A percentile compares a stretch with the other conserved stretches of the same genome.
phyloP scores from a whole-genome alignment of 116 monocot genomes.

The Phalaenopsis hybrid region DNA sequence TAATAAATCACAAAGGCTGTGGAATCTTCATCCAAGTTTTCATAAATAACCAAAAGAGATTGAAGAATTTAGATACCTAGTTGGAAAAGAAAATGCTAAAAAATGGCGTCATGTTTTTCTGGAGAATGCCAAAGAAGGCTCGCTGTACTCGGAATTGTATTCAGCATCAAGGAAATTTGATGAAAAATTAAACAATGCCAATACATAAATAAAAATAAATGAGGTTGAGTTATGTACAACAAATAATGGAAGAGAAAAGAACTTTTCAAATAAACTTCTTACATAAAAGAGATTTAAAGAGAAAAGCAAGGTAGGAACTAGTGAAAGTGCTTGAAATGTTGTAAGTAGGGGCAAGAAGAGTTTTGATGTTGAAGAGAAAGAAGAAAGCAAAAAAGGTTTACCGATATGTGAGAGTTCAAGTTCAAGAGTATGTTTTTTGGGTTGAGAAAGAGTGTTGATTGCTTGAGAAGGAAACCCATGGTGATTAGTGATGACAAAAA shows the following conservation, averaged over 20 bases:
- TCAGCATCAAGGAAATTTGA: background rate
- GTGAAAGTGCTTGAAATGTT: background rate
- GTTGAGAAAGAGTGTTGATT: constrained; percentile 31
- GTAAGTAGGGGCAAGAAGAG: constrained; percentile 17
- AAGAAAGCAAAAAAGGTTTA: constrained; percentile 24
- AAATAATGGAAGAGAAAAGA: too few species aligned
- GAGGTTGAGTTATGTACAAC: background rate
- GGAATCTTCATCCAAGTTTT: background rate
- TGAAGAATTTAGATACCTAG: constrained; percentile 28
- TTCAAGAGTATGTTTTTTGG: constrained; percentile 29
- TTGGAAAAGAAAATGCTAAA: constrained; percentile 65
- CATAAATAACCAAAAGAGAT: constrained; percentile 17
- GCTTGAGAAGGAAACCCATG: too few species aligned
- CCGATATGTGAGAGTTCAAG: background rate
- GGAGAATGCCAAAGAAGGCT: constrained; percentile 30
- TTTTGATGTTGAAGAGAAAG: constrained; percentile 22
- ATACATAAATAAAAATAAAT: constrained; percentile 7
- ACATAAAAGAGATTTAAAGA: background rate
- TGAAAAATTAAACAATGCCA: background rate
- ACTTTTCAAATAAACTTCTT: constrained; percentile 9
- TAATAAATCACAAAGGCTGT: constrained; percentile 1
- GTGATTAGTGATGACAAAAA: too few species aligned
- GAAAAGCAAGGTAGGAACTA: background rate
- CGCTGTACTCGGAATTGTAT: constrained; percentile 3
- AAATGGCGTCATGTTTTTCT: constrained; percentile 67